Percentiles rank a stretch among this genome's conserved stretches.
These are phyloP conservation scores for Hirschfeldia incana DNA, from an alignment of 345 rosid genomes.

Conservation along the genomic window DNA sequence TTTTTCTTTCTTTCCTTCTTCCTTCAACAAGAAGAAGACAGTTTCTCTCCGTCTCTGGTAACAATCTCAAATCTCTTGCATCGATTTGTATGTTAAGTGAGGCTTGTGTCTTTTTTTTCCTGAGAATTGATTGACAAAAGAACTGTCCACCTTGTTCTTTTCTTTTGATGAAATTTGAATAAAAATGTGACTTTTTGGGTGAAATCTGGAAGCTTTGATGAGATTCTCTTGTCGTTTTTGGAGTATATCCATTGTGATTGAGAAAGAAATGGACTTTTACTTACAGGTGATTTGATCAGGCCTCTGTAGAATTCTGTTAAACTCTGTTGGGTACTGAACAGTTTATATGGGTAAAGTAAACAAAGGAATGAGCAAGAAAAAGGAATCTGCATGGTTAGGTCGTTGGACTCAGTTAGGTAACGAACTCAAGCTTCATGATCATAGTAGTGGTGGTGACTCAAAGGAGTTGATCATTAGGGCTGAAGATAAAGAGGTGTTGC, in stretches of 20 bases:
- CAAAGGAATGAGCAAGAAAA: conserved; percentile 29
- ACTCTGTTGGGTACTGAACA: conserved; percentile 21
- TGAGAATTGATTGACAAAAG: neutral
- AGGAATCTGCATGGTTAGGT: conserved; percentile 67
- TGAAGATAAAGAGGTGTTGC: conserved; percentile 24
- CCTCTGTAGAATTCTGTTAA: neutral
- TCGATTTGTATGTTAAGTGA: conserved; percentile 17
- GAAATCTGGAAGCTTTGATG: conserved; percentile 14
- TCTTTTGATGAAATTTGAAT: neutral
- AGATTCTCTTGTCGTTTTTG: neutral
- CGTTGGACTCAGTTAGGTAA: conserved; percentile 44
- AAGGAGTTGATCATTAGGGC: conserved; percentile 11
- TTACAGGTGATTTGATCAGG: conserved; percentile 21
- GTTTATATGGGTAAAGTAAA: conserved; percentile 25
- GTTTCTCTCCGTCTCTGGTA: conserved; percentile 32
- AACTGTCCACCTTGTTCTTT: neutral
- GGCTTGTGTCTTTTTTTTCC: neutral
- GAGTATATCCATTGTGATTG: neutral
- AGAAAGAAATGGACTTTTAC: neutral
- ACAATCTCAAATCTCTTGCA: conserved; percentile 12
- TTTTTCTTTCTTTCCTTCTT: neutral
- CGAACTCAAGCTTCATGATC: conserved; percentile 13
- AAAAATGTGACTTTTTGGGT: neutral
- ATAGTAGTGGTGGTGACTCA: neutral
- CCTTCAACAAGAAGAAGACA: neutral